phyloP scores from a whole-genome alignment of 345 rosid genomes.

The Ailanthus altissimus region DNA sequence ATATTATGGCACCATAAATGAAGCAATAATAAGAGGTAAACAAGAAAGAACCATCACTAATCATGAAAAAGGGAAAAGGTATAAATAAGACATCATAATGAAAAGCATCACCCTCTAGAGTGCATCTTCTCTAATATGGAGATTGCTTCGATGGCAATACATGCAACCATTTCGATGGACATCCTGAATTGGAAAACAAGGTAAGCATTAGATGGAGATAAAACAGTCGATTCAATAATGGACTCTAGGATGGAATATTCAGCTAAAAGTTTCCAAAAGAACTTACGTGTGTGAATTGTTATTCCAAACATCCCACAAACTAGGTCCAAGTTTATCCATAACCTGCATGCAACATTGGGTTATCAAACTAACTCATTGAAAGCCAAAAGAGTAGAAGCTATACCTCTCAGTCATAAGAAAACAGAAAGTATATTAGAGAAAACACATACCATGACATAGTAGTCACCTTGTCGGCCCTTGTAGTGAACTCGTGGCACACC shows the following conservation, averaged over 20 bases:
- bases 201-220: background rate
- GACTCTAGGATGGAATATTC: conserved; percentile 10
- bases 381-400: background rate
- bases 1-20: conserved; percentile 17
- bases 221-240: conserved; percentile 1
- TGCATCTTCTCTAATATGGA: conserved; percentile 92
- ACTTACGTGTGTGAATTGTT: conserved; percentile 65
- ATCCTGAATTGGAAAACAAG: conserved; percentile 47
- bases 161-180: conserved; percentile 86
- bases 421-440: background rate
- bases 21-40: background rate
- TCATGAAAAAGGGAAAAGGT: background rate
- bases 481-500: conserved; percentile 87
- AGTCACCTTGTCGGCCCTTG: conserved; percentile 84
- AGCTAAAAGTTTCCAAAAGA: background rate
- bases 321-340: conserved; percentile 92
- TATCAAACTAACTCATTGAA: background rate
- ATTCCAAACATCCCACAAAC: conserved; percentile 88
- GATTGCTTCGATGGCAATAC: conserved; percentile 88
- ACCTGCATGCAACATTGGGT: conserved; percentile 46
- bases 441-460: conserved; percentile 74
- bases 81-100: conserved; percentile 5
- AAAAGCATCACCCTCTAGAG: conserved; percentile 66
- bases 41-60: background rate
- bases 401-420: background rate